phyloP scores from a whole-genome alignment of 2,329 filamentous ascomycete species.

The Cladophialophora bantiana region DNA sequence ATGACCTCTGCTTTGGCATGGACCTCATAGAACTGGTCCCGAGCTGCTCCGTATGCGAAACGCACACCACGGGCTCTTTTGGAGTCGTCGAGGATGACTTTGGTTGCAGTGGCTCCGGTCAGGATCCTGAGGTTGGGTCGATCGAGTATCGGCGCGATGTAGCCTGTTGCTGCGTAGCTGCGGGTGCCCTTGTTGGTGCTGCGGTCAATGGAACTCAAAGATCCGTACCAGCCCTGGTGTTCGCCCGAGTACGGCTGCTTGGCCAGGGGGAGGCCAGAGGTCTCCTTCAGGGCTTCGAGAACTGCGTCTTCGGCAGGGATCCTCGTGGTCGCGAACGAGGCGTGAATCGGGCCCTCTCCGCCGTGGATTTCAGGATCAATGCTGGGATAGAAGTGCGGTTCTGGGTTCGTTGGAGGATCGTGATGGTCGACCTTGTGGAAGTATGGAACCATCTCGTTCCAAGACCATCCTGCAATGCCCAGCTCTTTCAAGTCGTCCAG shows the following conservation, averaged over 20 bases:
- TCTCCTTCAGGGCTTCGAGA: constrained; percentile 21
- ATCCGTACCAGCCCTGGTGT: constrained; percentile 27
- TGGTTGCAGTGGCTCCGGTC: constrained; percentile 53
- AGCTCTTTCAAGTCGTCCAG: constrained; percentile 44
- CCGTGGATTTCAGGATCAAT: constrained; percentile 31
- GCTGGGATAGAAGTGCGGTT: constrained; percentile 14
- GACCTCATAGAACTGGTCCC: constrained; percentile 42
- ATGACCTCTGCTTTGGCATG: constrained; percentile 60
- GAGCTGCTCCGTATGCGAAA: constrained; percentile 48
- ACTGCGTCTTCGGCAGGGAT: constrained; percentile 21
- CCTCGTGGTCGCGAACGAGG: constrained; percentile 27
- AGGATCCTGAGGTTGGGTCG: constrained; percentile 57
- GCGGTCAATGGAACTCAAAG: constrained; percentile 18
- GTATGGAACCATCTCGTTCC: constrained; percentile 41
- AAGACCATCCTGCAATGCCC: constrained; percentile 39
- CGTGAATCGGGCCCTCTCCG: constrained; percentile 36
- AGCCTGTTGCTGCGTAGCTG: constrained; percentile 51
- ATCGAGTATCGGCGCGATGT: constrained; percentile 45
- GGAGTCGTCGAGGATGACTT: constrained; percentile 32
- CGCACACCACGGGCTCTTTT: constrained; percentile 52
- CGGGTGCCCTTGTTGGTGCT: constrained; percentile 36
- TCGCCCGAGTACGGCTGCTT: constrained; percentile 31
- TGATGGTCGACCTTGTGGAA: constrained; percentile 39
- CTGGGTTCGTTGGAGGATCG: constrained; percentile 38
- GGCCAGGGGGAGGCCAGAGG: constrained; percentile 31